Evolutionary conservation across 345 rosid genomes (phyloP).

Genomic region (Citrus sp.): DNA sequence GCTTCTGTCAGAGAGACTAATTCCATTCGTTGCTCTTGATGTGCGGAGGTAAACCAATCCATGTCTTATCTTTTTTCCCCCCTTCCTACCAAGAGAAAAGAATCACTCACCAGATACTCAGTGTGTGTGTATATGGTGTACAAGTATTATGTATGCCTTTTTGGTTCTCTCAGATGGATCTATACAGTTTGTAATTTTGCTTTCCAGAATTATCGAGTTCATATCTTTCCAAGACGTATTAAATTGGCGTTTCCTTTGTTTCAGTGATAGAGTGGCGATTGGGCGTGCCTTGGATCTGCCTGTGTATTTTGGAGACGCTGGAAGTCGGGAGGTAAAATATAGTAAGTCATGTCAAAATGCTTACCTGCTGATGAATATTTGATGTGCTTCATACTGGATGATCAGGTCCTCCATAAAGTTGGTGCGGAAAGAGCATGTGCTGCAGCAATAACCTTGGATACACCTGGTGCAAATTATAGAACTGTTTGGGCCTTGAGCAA

Average conservation of each 20-base stretch:
- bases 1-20: slow-evolving; percentile 95
- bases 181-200: background rate
- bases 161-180: background rate
- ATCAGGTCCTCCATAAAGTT: slow-evolving; percentile 90
- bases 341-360: background rate
- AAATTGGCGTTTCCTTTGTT: slow-evolving; percentile 16
- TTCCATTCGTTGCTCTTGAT: slow-evolving; percentile 97
- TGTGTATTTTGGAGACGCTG: slow-evolving; percentile 97
- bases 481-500: slow-evolving; percentile 99
- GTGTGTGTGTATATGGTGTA: background rate
- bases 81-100: background rate
- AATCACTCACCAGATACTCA: background rate
- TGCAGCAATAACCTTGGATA: slow-evolving; percentile 88
- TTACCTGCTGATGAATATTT: slow-evolving; percentile 10
- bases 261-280: slow-evolving; percentile 91
- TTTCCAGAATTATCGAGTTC: background rate
- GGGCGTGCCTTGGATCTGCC: slow-evolving; percentile 98
- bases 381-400: slow-evolving; percentile 17
- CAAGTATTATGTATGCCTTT: background rate
- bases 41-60: slow-evolving; percentile 68
- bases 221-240: background rate
- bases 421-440: slow-evolving; percentile 98
- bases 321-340: slow-evolving; percentile 86
- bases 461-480: slow-evolving; percentile 98
- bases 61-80: background rate